Base-by-base conservation (phyloP, 177 flowering plant genomes). In the Vitis hybrid region DNA sequence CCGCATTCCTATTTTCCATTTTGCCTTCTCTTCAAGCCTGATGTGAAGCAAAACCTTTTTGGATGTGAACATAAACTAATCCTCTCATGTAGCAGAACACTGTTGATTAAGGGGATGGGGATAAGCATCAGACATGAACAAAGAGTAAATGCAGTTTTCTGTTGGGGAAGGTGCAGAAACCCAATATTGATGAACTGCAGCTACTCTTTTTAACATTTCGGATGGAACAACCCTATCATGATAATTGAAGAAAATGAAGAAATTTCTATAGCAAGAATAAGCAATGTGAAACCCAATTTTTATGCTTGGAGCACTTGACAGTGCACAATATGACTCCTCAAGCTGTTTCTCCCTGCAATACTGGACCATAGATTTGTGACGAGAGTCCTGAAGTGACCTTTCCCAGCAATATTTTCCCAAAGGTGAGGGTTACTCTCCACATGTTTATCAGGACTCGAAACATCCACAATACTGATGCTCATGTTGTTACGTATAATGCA, bases 241-340 rank as follows among this genome's bases (percentile, higher is more conserved):
- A 13, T 15, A 64, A 63, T 19, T 13, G 65, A 17, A 55, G 24
- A 38, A 52, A 54, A 68, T 67, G 61, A 67, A 28, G 38, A 52
- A 62, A 63, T 53, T 62, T 62, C 54, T 52, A 57, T 54, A 20
- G 58, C 62, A 63, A 65, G 49, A 14, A 64, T 38, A 61, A 66
- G 73, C 59, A 67, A 71, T 47, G 50, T 59, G 31, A 59, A 55
- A 57, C 15, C 20, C 22, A 13, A 7, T 49, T 71, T 57, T 88
- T 78, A 90, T 33, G 92, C 98, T 80, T 89, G 95, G 76, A 94
- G 98, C 64, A 94, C 98, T 80, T 92, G 98, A 78, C 97, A 94
- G 65, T 94, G 98, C 69, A 94, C 89, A 76, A 94, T 94, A 72
- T 91, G 97, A 79, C 94, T 92, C 84, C 82, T 94, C 76, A 86